Conservation (phyloP, 2,329 filamentous ascomycete genomes). For the Pseudocercospora cruenta region DNA sequence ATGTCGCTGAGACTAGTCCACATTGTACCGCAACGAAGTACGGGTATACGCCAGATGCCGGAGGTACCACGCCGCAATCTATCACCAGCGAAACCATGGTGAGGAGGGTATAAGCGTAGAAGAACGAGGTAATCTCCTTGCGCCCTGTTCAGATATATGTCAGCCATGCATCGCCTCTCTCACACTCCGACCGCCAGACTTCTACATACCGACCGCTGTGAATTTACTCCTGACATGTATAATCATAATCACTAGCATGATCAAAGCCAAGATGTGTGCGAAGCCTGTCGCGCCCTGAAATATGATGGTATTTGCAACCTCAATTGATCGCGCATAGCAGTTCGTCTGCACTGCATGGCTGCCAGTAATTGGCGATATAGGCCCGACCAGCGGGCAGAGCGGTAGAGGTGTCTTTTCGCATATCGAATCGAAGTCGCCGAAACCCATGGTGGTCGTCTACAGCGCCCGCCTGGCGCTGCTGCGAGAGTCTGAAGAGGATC, state of each 20-base stretch:
- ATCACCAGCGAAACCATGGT: constrained; percentile 87
- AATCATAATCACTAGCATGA: constrained; percentile 97
- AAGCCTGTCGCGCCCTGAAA: constrained; percentile 90
- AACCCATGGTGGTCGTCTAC: constrained; percentile 66
- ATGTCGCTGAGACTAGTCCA: constrained; percentile 80
- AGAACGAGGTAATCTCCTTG: constrained; percentile 82
- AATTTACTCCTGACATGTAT: constrained; percentile 97
- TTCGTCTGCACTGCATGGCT: constrained; percentile 75
- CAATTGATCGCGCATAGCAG: constrained; percentile 93
- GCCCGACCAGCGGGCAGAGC: constrained; percentile 82
- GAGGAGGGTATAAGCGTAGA: constrained; percentile 92
- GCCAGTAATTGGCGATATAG: constrained; percentile 68
- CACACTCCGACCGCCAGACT: background rate
- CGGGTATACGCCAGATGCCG: constrained; percentile 76
- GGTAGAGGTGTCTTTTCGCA: constrained; percentile 85
- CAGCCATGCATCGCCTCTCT: constrained; percentile 10
- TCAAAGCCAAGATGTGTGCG: constrained; percentile 85
- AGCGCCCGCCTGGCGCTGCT: constrained; percentile 11
- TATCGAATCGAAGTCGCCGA: constrained; percentile 86
- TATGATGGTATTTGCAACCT: constrained; percentile 97
- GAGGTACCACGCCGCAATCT: constrained; percentile 89
- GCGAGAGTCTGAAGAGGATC: background rate
- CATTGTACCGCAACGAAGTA: constrained; percentile 91
- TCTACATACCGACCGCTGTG: constrained; percentile 82
- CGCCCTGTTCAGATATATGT: constrained; percentile 55